Conservation (phyloP, 1,284 basidiomycete species). For the Ceratobasidium papillatum region DNA sequence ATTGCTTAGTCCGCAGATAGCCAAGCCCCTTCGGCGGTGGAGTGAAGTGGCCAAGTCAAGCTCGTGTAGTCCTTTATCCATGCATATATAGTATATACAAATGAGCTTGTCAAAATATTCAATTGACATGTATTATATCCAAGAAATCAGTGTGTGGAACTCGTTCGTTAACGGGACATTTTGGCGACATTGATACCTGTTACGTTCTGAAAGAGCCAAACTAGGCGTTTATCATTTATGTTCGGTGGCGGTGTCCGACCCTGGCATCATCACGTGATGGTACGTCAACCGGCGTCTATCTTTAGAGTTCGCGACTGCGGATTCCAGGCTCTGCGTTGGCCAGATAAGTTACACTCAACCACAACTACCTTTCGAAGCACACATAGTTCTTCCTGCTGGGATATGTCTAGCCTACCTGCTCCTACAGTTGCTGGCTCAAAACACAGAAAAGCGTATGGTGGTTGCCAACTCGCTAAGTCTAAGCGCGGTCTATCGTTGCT, state of each 20-base stretch:
- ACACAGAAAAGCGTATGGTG: not conserved
- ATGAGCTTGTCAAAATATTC: too few species aligned
- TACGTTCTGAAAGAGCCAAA: too few species aligned
- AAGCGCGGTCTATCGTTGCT: slow-evolving; percentile 25
- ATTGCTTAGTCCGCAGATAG: too few species aligned
- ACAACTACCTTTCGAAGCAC: not conserved
- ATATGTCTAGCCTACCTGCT: slow-evolving; percentile 8
- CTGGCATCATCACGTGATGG: not conserved
- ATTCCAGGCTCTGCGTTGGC: slow-evolving; percentile 26
- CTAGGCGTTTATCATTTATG: not conserved
- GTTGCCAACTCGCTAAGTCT: slow-evolving; percentile 10
- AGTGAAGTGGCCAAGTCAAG: too few species aligned
- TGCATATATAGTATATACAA: too few species aligned
- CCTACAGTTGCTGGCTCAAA: not conserved
- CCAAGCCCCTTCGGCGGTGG: too few species aligned
- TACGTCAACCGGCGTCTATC: not conserved
- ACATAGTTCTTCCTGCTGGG: not conserved
- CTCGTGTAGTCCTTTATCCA: too few species aligned
- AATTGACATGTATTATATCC: too few species aligned
- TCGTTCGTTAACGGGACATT: too few species aligned
- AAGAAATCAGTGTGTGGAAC: too few species aligned
- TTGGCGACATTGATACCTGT: too few species aligned
- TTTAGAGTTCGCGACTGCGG: slow-evolving; percentile 8
- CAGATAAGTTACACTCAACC: not conserved
- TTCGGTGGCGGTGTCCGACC: not conserved